Percentiles rank a stretch among this genome's conserved stretches.
phyloP scores from a whole-genome alignment of 192 early-diverging fungal species.

The Dissophora globulifera region DNA sequence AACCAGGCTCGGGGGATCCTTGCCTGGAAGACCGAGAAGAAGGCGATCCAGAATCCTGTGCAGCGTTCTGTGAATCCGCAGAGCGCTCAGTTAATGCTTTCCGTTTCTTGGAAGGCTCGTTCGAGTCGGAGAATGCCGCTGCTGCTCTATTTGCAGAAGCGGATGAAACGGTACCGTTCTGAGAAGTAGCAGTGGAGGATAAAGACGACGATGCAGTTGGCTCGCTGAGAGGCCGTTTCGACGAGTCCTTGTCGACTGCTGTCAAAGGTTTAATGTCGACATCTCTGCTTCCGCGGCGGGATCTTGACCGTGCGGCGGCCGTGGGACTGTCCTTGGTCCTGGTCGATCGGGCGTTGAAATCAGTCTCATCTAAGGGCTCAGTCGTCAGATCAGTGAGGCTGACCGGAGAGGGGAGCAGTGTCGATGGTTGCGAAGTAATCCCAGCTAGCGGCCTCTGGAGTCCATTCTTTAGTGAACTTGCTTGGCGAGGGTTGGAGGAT shows the following conservation, averaged over 20 bases:
- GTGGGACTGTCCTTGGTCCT: slow-evolving; percentile 42
- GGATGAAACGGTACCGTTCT: background rate
- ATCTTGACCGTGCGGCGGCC: slow-evolving; percentile 16
- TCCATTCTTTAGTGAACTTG: slow-evolving; percentile 27
- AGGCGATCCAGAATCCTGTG: background rate
- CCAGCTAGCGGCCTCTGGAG: slow-evolving; percentile 10
- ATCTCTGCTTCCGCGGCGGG: slow-evolving; percentile 48
- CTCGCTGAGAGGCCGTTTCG: slow-evolving; percentile 22
- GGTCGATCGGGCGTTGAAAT: slow-evolving; percentile 40
- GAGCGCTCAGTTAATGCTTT: slow-evolving; percentile 3
- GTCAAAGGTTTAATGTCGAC: slow-evolving; percentile 8
- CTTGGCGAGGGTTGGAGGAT: background rate
- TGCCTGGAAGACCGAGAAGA: slow-evolving; percentile 26
- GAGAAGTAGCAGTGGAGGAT: background rate
- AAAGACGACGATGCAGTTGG: slow-evolving; percentile 2
- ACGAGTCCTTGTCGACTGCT: background rate
- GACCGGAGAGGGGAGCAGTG: slow-evolving; percentile 29
- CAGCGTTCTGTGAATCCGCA: slow-evolving; percentile 1
- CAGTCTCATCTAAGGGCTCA: slow-evolving; percentile 36
- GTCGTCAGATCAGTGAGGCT: slow-evolving; percentile 25
- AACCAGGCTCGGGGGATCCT: slow-evolving; percentile 27
- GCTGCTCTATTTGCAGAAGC: too few species aligned
- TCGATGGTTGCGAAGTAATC: slow-evolving; percentile 6
- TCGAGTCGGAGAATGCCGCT: too few species aligned
- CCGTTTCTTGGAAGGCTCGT: slow-evolving; percentile 19